Evolutionary conservation across 2,329 filamentous ascomycete species (phyloP), one percentile per base, ranked within the genome.

Genomic region (Dactylellina haptotyla): DNA sequence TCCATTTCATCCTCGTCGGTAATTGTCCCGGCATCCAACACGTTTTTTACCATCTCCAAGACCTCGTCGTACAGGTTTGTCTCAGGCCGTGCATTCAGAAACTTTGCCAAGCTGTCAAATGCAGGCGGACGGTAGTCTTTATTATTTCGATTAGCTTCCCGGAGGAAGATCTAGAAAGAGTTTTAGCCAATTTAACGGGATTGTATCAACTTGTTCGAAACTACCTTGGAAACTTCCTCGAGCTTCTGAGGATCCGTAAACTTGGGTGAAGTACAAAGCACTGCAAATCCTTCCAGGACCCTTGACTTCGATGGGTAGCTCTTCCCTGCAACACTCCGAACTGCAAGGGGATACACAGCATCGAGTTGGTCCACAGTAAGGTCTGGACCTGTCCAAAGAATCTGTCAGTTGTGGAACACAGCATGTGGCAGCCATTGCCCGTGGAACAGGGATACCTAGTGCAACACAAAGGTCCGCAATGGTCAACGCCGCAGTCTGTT

Each of bases 81-180:
- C 78, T 93, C 90, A 23, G 85, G 84, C 50, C 90, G 85, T 12
- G 86, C 86, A 37, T 86, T 85, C n/a, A 88, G 86, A 77, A 94
- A 90, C 62, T 87, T 85, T 78, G 91, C 93, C 3, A 97, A 83
- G 32, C 87, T 88, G 62, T 83, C 83, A 75, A 97, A 86, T 0
- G 91, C 91, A 80, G 91, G 85, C 18, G 90, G 89, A 12, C 91
- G 87, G 81, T 98, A 99, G 5, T 84, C 84, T n/a, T 88, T 87
- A 78, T 97, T 97, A 79, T 93, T 94, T 30, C 95, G 87, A 83
- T 95, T 97, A 6, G 93, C 93, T 84, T 99, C 95, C 66, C 94
- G 87, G 14, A 94, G 80, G 3, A 87, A 87, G 76, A 97, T 90
- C 85, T 93, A 74, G 59, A 59, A 56, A 34, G 32, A 23, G 67